Conservation (phyloP, 139 green algal species). For the Closterium sp. region DNA sequence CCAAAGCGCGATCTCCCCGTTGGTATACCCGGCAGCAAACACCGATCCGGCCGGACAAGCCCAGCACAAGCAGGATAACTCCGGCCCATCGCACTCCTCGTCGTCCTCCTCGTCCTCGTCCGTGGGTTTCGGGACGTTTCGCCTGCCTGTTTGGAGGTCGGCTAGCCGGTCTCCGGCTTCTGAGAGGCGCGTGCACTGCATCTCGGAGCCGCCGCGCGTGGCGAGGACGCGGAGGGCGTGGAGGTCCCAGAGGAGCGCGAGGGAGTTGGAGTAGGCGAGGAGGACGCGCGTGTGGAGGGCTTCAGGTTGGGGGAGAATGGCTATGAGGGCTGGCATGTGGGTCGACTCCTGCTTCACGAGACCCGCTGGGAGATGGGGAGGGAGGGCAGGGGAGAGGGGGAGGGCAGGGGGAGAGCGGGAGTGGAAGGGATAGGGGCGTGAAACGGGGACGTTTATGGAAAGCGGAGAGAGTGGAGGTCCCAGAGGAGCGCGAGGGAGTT, state of each 20-base stretch:
- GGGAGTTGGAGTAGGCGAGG: constrained; percentile 21
- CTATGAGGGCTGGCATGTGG: background rate
- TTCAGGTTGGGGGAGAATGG: background rate
- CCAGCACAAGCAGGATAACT: background rate
- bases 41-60: constrained; percentile 9
- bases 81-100: background rate
- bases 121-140: background rate
- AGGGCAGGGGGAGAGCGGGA: no score
- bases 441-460: no score
- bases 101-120: background rate
- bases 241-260: constrained; percentile 28
- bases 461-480: no score
- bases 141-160: background rate
- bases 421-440: no score
- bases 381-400: no score
- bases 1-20: constrained; percentile 5
- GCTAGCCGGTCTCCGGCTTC: background rate
- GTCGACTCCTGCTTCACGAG: background rate
- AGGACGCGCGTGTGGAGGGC: background rate
- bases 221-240: constrained; percentile 12
- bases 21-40: constrained; percentile 14
- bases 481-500: no score
- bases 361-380: background rate
- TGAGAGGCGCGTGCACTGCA: constrained; percentile 11
- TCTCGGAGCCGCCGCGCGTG: constrained; percentile 18